Evolutionary conservation across 176 grass and related monocot genomes (phyloP), one percentile per base, ranked within the genome.

Genomic region (Bromus sterilis): DNA sequence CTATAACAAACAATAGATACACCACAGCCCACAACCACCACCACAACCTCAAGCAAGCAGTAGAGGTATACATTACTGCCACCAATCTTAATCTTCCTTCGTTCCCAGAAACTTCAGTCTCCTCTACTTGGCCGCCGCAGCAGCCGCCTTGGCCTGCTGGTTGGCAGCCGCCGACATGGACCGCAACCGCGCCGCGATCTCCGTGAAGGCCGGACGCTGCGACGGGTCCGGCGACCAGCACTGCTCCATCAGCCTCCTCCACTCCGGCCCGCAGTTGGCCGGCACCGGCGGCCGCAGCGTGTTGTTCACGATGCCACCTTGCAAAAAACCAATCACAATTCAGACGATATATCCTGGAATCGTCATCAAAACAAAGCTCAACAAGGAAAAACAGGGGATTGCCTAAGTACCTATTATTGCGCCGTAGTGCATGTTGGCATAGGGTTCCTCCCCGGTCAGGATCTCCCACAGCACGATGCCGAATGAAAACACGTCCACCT

Each of bases 381-480:
- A n/a, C n/a, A n/a, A n/a, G n/a, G n/a, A n/a, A n/a, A n/a, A n/a
- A n/a, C n/a, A n/a, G n/a, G n/a, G n/a, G n/a, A n/a, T n/a, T n/a
- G n/a, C n/a, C n/a, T n/a, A n/a, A 44, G 39, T 9, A 98, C 92
- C 95, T 83, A 98, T 98, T 68, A 98, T 98, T 77, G 69, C 69
- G 8, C 69, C 69, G 2, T 73, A 73, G 69, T 73, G 69, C 69
- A 73, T 73, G 15, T 73, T 73, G 78, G 90, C 95, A 56, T 92
- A 95, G 2, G 93, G 93, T 31, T 95, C 93, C 41, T 88, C 63
- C 37, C 93, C 81, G 0, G 87, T 95, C 55, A 92, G 93, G 83
- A 92, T 95, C 87, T 95, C 93, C 89, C 89, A 92, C 89, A 95
- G 82, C 14, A 95, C 90, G 61, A 92, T 88, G 39, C 93, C 90